phyloP scores from a whole-genome alignment of 2,329 filamentous ascomycete species.

The Pseudogymnoascus sp. region DNA sequence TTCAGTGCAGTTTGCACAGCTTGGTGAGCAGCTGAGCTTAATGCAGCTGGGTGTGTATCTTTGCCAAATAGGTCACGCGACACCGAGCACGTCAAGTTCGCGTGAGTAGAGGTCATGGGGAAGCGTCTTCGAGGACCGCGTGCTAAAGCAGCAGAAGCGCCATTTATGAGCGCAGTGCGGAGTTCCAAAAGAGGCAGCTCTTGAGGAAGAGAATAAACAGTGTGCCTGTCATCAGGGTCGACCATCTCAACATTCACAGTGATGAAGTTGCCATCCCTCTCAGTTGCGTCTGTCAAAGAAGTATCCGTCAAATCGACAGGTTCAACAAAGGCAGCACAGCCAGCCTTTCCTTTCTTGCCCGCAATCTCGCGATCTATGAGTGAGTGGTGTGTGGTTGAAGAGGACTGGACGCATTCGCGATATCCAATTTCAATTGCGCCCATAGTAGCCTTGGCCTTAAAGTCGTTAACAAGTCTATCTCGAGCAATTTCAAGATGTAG shows the following conservation, averaged over 20 bases:
- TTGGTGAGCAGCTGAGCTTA: slow-evolving; percentile 57
- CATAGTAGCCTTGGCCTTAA: slow-evolving; percentile 78
- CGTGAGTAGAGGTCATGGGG: slow-evolving; percentile 67
- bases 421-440: slow-evolving; percentile 93
- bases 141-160: slow-evolving; percentile 73
- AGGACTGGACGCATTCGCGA: slow-evolving; percentile 64
- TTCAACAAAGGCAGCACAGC: slow-evolving; percentile 60
- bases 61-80: slow-evolving; percentile 53
- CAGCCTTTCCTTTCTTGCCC: slow-evolving; percentile 69
- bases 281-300: slow-evolving; percentile 37
- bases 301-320: slow-evolving; percentile 40
- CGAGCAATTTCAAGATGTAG: slow-evolving; percentile 89
- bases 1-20: slow-evolving; percentile 64
- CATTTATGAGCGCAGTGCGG: slow-evolving; percentile 58
- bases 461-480: slow-evolving; percentile 77
- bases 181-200: slow-evolving; percentile 42
- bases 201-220: slow-evolving; percentile 43
- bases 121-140: slow-evolving; percentile 75
- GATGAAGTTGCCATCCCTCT: slow-evolving; percentile 64
- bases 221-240: slow-evolving; percentile 28
- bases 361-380: slow-evolving; percentile 73
- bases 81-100: slow-evolving; percentile 62
- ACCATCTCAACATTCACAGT: slow-evolving; percentile 41
- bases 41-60: slow-evolving; percentile 58
- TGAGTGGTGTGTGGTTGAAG: slow-evolving; percentile 48